A percentile compares a stretch with the other conserved stretches of the same genome.
These are phyloP conservation scores for Eimeria necatrix DNA, from an alignment of 169 alveolate species.

Conservation along the genomic window DNA sequence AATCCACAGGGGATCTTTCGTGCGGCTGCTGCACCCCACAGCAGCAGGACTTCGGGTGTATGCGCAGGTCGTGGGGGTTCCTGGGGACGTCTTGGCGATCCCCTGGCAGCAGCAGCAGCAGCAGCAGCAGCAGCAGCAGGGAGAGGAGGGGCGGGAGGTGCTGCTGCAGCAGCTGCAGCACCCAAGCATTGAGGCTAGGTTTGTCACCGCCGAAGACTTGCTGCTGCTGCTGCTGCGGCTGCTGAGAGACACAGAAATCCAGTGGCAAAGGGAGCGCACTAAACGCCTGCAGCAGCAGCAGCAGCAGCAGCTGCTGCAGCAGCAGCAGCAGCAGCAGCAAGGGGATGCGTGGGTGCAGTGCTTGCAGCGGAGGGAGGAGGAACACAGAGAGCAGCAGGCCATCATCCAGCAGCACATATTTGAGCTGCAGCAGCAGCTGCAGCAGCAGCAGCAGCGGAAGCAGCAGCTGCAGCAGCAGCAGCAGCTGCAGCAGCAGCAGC, in stretches of 20 bases:
- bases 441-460: slow-evolving; percentile 1
- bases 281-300: slow-evolving; percentile 17
- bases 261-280: not conserved
- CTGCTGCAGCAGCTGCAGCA: slow-evolving; percentile 52
- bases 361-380: not conserved
- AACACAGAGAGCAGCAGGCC: slow-evolving; percentile 35
- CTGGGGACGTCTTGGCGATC: slow-evolving; percentile 29
- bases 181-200: not conserved
- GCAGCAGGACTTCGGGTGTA: not conserved
- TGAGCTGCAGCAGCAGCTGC: slow-evolving; percentile 41
- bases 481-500: slow-evolving; percentile 27
- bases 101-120: slow-evolving; percentile 62
- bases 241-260: not conserved
- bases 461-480: slow-evolving; percentile 32
- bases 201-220: not conserved
- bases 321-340: slow-evolving; percentile 30
- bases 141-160: slow-evolving; percentile 29
- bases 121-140: slow-evolving; percentile 56
- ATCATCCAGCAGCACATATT: slow-evolving; percentile 3
- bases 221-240: slow-evolving; percentile 63
- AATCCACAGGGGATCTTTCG: not conserved
- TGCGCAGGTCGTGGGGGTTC: slow-evolving; percentile 48
- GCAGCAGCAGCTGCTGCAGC: slow-evolving; percentile 49
- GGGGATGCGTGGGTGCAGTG: not conserved
- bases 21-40: not conserved